Conservation (phyloP, 768 basidiomycete genomes). For the Epithele typhae region DNA sequence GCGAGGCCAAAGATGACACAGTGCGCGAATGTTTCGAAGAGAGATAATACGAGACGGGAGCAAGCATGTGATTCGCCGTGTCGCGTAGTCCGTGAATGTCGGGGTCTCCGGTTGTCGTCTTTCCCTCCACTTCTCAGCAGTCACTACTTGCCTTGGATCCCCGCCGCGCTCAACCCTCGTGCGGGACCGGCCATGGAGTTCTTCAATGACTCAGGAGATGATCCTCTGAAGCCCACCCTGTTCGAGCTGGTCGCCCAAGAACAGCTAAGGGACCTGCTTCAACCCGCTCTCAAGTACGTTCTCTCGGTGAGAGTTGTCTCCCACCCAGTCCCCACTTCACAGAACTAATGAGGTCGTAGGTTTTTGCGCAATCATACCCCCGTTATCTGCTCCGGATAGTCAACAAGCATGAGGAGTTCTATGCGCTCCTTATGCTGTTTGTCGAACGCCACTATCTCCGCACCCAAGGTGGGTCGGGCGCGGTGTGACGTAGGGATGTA, state of each 20-base stretch:
- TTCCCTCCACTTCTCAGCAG: too few relatives aligned
- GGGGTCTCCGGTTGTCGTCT: too few relatives aligned
- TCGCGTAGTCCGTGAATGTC: too few relatives aligned
- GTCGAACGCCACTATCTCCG: constrained; percentile 90
- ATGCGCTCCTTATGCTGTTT: constrained; percentile 81
- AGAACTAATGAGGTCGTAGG: constrained; percentile 39
- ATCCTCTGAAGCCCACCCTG: constrained; percentile 73
- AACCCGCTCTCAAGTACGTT: constrained; percentile 93
- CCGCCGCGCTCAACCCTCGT: too few relatives aligned
- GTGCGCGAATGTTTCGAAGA: too few relatives aligned
- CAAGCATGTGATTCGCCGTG: too few relatives aligned
- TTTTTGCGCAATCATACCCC: constrained; percentile 92
- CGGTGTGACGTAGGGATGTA: too few relatives aligned
- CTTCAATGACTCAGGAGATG: constrained; percentile 70
- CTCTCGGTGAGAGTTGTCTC: constrained; percentile 59
- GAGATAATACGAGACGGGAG: too few relatives aligned
- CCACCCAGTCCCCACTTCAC: background rate
- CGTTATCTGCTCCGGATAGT: constrained; percentile 88
- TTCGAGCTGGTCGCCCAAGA: constrained; percentile 95
- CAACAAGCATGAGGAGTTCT: constrained; percentile 96
- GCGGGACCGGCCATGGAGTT: constrained; percentile 88
- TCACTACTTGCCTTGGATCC: too few relatives aligned
- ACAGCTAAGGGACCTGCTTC: constrained; percentile 85
- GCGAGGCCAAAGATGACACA: too few relatives aligned
- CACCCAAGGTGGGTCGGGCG: constrained; percentile 63